Percentiles rank a stretch among this genome's conserved stretches.
phyloP scores from a whole-genome alignment of 2,329 filamentous ascomycete species.

The Aspergillus thermomutatus region DNA sequence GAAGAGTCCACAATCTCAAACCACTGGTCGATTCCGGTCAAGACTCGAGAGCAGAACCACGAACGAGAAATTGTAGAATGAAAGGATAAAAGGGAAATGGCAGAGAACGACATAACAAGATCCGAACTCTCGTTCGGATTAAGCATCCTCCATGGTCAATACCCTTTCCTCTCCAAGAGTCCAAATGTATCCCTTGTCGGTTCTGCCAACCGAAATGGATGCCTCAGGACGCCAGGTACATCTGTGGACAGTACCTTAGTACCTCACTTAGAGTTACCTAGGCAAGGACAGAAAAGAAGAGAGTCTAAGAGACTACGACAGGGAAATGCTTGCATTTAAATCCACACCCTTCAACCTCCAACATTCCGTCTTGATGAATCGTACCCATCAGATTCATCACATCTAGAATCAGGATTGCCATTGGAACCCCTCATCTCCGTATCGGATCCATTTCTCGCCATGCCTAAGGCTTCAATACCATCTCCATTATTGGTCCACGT shows the following conservation, averaged over 20 bases:
- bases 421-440: slow-evolving; percentile 4
- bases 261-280: too few relatives aligned
- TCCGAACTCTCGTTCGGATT: background rate
- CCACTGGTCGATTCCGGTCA: background rate
- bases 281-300: too few relatives aligned
- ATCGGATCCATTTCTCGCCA: background rate
- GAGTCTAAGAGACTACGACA: background rate
- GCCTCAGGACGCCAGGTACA: background rate
- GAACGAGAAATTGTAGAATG: background rate
- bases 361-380: background rate
- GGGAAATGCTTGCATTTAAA: background rate
- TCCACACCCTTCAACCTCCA: background rate
- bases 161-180: too few relatives aligned
- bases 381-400: background rate
- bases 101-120: too few relatives aligned
- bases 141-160: background rate
- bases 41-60: background rate
- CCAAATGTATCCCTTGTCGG: background rate
- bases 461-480: background rate
- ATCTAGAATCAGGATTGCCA: background rate
- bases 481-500: slow-evolving; percentile 24
- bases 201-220: background rate
- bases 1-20: background rate
- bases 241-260: background rate
- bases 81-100: background rate